Base-by-base conservation (phyloP, 1,139 yeast species). In the Hyphopichia buzzinii region DNA sequence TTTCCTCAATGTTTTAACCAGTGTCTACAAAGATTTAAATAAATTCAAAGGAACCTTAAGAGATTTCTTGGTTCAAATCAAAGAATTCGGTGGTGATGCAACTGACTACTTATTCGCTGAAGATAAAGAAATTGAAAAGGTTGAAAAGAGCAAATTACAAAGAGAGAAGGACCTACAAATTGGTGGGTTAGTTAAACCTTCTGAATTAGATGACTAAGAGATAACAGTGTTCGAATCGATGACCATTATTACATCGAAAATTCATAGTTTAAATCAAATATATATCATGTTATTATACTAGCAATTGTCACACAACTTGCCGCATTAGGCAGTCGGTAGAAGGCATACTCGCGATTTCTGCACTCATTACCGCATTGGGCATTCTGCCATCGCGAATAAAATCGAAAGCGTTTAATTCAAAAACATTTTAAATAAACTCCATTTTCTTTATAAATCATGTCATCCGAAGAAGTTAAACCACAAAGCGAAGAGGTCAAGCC, bases 51-150 rank as follows among this genome's bases (percentile, higher is more conserved):
- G 88, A 38, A 83, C 86, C 3, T 72, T 94, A 51, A 83, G 98
- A 64, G 99, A 94, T 64, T 94, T 94, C 77, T 75, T 94, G 60
- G 95, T 94, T 32, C 97, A 92, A 69, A 86, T 92, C 59, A 89
- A 89, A 64, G 96, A 92, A 63, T 81, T 77, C 56, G 98, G 97
- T 43, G 98, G 98, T 34, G 96, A 88, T 59, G 75, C 85, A 35
- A 86, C 95, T 24, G 97, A 89, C 59, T 94, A 92, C 59, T 72
- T 92, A 59, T 94, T 84, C 66, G 96, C 95, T 14, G 98, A 92
- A 56, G 98, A 92, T 54, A 84, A 83, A 56, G 96, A 88, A 59
- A 71, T 73, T 37, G 96, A 89, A 59, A 64, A 79, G 44, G 67
- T 73, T 47, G 95, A 85, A 59, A 80, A 79, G 58, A 78, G 72